phyloP scores from a whole-genome alignment of 352 stramenopile genomes.

The Blastocystis sp. region DNA sequence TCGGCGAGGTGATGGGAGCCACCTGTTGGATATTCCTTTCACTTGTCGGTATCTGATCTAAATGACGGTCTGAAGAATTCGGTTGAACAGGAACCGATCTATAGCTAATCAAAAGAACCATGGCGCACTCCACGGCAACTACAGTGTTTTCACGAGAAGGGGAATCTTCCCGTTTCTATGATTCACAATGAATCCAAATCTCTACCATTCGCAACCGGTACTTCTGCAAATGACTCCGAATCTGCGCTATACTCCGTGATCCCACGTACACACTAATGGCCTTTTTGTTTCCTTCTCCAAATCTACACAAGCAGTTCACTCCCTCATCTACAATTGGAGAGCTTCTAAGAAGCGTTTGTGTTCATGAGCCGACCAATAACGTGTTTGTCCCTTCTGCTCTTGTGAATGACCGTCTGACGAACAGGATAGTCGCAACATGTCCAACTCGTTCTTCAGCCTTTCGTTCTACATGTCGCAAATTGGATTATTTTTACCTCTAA shows the following conservation, averaged over 20 bases:
- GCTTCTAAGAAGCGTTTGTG: constrained; percentile 22
- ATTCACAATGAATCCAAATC: neutral
- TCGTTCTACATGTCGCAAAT: neutral
- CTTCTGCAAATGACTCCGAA: constrained; percentile 16
- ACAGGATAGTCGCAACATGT: neutral
- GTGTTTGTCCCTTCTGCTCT: neutral
- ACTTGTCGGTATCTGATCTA: no score
- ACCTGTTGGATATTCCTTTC: no score
- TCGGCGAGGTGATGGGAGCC: no score
- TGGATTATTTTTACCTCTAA: neutral
- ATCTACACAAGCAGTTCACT: neutral
- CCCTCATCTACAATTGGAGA: neutral
- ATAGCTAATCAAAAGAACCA: no score
- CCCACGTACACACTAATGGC: constrained; percentile 18
- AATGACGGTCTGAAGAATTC: no score
- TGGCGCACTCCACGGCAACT: no score
- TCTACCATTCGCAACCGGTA: neutral
- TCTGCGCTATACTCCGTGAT: neutral
- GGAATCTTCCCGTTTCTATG: neutral
- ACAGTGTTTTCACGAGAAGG: no score
- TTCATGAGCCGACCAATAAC: neutral
- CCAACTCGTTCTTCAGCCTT: neutral
- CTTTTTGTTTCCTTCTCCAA: constrained; percentile 10
- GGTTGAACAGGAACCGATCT: no score
- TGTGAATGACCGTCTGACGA: neutral